These are phyloP conservation scores for Violaceomyces palustris DNA, from an alignment of 1,284 basidiomycete genomes.

Conservation along the genomic window DNA sequence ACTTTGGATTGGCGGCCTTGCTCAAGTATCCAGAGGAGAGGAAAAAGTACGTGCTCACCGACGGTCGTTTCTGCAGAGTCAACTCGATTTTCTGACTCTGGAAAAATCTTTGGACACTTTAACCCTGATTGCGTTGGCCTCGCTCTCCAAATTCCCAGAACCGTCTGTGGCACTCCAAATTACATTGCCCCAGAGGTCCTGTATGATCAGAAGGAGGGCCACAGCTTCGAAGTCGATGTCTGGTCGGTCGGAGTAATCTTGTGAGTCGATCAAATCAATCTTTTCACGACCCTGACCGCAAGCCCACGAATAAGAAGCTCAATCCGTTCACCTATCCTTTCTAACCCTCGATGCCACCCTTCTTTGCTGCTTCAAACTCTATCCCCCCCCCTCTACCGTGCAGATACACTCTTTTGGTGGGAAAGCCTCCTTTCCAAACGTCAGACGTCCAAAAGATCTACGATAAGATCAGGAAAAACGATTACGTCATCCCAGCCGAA, in stretches of 20 bases:
- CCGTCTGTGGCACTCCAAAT: conserved; percentile 96
- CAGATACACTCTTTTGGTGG: conserved; percentile 76
- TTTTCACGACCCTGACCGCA: too few relatives aligned
- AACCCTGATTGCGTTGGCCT: neutral
- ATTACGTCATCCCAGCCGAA: conserved; percentile 84
- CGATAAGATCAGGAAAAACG: conserved; percentile 86
- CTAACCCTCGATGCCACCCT: neutral
- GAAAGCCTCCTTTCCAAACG: conserved; percentile 93
- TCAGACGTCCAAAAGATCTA: conserved; percentile 67
- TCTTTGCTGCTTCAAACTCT: conserved; percentile 3
- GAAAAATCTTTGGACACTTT: neutral
- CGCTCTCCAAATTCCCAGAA: conserved; percentile 59
- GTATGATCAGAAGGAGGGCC: conserved; percentile 90
- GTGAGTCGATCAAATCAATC: too few relatives aligned
- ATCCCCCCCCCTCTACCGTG: neutral
- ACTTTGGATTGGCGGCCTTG: conserved; percentile 92
- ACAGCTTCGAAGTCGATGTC: conserved; percentile 96
- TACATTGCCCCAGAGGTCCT: conserved; percentile 98
- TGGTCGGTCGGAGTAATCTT: conserved; percentile 97
- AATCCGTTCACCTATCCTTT: too few relatives aligned
- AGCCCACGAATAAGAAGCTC: too few relatives aligned
- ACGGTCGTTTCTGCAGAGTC: conserved; percentile 3
- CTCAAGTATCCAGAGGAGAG: conserved; percentile 93
- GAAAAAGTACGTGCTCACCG: conserved; percentile 66
- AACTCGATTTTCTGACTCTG: neutral